These are phyloP conservation scores for Collybia sp. DNA, from an alignment of 768 basidiomycete genomes.

Conservation along the genomic window DNA sequence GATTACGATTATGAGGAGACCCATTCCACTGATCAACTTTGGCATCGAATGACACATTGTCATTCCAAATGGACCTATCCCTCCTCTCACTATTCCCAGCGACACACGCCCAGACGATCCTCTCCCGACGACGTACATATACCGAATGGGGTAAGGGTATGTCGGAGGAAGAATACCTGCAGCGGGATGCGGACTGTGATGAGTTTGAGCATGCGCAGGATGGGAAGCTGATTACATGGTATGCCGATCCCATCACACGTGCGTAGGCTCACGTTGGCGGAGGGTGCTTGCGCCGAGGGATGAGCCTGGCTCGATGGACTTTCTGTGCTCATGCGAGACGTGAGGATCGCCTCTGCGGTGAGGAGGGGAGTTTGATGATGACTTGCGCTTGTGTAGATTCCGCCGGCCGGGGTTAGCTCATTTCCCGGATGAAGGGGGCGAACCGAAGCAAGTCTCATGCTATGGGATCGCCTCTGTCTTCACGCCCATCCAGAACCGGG, in stretches of 20 bases:
- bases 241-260: not conserved
- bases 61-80: slow-evolving; percentile 7
- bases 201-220: slow-evolving; percentile 36
- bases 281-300: slow-evolving; percentile 58
- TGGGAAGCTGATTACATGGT: slow-evolving; percentile 51
- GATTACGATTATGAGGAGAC: no score
- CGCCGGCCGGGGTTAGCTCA: slow-evolving; percentile 25
- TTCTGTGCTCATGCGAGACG: slow-evolving; percentile 62
- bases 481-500: slow-evolving; percentile 42
- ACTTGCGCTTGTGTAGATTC: slow-evolving; percentile 13
- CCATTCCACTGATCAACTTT: no score
- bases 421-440: slow-evolving; percentile 7
- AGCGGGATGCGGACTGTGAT: slow-evolving; percentile 34
- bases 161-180: slow-evolving; percentile 40
- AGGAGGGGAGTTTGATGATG: no score
- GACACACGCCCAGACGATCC: slow-evolving; percentile 38
- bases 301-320: slow-evolving; percentile 45
- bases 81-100: slow-evolving; percentile 42
- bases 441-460: slow-evolving; percentile 21
- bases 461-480: slow-evolving; percentile 57
- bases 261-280: not conserved
- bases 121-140: slow-evolving; percentile 33
- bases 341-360: slow-evolving; percentile 19
- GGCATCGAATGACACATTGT: no score
- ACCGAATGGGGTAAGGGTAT: slow-evolving; percentile 39